Conservation (phyloP, 2,329 filamentous ascomycete genomes). For the Rhynchosporium secalis region DNA sequence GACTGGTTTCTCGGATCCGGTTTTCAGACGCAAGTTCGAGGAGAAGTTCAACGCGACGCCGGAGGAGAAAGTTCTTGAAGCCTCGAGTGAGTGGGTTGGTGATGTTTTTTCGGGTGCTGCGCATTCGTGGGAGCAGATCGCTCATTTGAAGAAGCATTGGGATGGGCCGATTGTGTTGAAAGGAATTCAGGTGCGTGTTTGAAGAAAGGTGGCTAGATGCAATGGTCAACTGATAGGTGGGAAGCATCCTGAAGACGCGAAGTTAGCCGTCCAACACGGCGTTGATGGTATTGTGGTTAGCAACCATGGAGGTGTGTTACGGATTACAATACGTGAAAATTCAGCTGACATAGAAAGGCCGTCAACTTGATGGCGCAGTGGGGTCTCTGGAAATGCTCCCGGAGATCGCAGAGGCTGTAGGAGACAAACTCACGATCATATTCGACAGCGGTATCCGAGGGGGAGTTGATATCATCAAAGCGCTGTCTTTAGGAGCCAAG, state of each 20-base stretch:
- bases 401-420: slow-evolving; percentile 61
- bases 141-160: slow-evolving; percentile 60
- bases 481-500: slow-evolving; percentile 55
- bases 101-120: slow-evolving; percentile 53
- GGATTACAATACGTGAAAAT: not conserved
- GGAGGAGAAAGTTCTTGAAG: slow-evolving; percentile 49
- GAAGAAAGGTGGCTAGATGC: too few species aligned
- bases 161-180: slow-evolving; percentile 64
- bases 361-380: slow-evolving; percentile 57
- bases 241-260: slow-evolving; percentile 49
- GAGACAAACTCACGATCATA: slow-evolving; percentile 58
- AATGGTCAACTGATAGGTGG: not conserved
- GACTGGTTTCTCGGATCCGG: slow-evolving; percentile 66
- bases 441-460: slow-evolving; percentile 60
- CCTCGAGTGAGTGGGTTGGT: slow-evolving; percentile 53
- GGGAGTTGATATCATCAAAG: slow-evolving; percentile 59
- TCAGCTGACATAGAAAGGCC: slow-evolving; percentile 37
- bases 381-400: slow-evolving; percentile 57
- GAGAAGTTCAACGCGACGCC: slow-evolving; percentile 49
- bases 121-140: slow-evolving; percentile 62
- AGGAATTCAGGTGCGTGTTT: slow-evolving; percentile 48
- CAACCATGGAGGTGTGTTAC: slow-evolving; percentile 56
- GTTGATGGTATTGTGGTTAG: slow-evolving; percentile 55
- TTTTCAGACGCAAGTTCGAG: slow-evolving; percentile 59
- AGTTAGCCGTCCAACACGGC: slow-evolving; percentile 46